Evolutionary conservation across 2,329 filamentous ascomycete genomes (phyloP).

Genomic region (Talaromyces amestolkiae): DNA sequence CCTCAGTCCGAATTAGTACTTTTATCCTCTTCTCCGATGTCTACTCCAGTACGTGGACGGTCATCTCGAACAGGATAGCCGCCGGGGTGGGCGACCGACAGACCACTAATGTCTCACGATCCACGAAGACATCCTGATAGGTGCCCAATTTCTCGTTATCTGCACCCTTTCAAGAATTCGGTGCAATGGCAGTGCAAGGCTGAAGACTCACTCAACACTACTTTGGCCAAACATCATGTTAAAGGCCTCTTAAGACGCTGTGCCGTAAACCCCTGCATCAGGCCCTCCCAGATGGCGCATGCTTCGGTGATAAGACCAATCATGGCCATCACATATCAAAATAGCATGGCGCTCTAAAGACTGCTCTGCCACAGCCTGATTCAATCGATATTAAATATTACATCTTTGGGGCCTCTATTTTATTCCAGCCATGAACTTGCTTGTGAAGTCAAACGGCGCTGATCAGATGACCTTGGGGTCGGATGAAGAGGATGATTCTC

Average conservation of each 20-base stretch:
- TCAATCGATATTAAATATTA: background rate
- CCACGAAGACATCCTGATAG: background rate
- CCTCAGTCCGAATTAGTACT: too few species aligned
- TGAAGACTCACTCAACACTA: background rate
- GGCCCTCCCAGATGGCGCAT: background rate
- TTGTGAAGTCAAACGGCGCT: background rate
- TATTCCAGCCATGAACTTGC: background rate
- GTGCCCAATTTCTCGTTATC: background rate
- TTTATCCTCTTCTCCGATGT: too few species aligned
- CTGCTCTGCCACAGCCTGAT: background rate
- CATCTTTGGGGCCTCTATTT: background rate
- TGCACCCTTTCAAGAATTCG: background rate
- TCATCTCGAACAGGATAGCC: background rate
- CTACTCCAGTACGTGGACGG: background rate
- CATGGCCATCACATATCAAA: background rate
- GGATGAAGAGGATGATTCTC: background rate
- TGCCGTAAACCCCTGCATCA: constrained; percentile 10
- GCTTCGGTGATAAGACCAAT: background rate
- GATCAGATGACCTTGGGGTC: background rate
- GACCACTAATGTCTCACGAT: constrained; percentile 4
- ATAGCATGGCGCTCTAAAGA: background rate
- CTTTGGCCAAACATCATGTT: background rate
- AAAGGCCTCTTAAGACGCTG: background rate
- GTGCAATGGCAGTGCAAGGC: constrained; percentile 16
- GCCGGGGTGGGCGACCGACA: background rate